These are phyloP conservation scores for Zalerion maritima DNA, from an alignment of 495 filamentous ascomycete genomes.

Conservation along the genomic window DNA sequence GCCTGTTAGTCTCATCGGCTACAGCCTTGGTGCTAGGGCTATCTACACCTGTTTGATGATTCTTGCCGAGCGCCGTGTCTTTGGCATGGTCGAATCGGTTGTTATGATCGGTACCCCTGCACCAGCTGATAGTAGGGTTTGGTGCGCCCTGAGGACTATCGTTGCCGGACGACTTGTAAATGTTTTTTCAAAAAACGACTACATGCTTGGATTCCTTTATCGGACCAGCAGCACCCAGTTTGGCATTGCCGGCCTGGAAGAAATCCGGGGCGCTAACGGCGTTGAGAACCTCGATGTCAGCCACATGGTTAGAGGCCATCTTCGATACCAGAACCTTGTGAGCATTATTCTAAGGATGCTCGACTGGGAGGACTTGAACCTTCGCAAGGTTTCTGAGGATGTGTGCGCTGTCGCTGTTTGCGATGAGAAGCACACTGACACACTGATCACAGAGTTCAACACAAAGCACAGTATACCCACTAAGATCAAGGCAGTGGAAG, in stretches of 20 bases:
- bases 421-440: conserved; percentile 12
- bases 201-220: conserved; percentile 45
- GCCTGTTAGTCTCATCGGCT: conserved; percentile 76
- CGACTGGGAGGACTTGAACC: conserved; percentile 41
- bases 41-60: conserved; percentile 70
- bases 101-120: conserved; percentile 73
- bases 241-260: conserved; percentile 44
- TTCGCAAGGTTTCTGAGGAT: conserved; percentile 25
- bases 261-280: conserved; percentile 34
- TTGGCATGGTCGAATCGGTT: conserved; percentile 75
- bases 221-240: conserved; percentile 37
- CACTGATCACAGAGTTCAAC: too few relatives aligned
- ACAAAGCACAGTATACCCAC: too few relatives aligned
- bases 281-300: conserved; percentile 45
- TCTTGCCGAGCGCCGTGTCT: conserved; percentile 62
- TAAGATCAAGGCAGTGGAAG: too few relatives aligned
- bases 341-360: conserved; percentile 39
- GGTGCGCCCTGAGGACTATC: conserved; percentile 40
- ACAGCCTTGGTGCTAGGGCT: conserved; percentile 77
- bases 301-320: conserved; percentile 37
- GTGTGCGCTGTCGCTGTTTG: conserved; percentile 15
- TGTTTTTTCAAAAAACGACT: conserved; percentile 45
- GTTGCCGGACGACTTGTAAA: conserved; percentile 43
- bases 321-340: conserved; percentile 38
- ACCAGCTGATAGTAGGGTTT: conserved; percentile 39